These are phyloP conservation scores for Phyllosticta citrichinensis DNA, from an alignment of 2,329 filamentous ascomycete species.

Conservation along the genomic window DNA sequence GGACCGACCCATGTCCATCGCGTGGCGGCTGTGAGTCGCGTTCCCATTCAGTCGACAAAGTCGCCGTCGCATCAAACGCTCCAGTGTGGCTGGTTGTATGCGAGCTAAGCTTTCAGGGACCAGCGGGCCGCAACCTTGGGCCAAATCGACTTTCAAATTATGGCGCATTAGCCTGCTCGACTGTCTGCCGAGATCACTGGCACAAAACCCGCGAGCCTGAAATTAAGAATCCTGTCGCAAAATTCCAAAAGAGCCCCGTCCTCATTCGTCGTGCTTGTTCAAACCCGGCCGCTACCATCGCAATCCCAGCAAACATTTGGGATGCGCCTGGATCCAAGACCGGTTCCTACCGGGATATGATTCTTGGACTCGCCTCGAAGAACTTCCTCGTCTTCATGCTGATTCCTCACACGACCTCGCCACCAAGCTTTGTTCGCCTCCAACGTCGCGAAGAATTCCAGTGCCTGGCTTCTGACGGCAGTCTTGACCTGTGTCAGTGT, in stretches of 20 bases:
- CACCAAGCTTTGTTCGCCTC: background rate
- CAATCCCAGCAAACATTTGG: background rate
- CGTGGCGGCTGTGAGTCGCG: background rate
- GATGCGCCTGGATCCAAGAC: background rate
- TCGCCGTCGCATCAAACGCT: background rate
- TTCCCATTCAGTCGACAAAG: background rate
- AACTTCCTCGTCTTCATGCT: background rate
- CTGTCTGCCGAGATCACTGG: background rate
- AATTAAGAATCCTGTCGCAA: background rate
- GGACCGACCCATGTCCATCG: background rate
- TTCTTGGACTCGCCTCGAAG: background rate
- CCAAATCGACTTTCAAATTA: background rate
- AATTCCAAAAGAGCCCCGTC: background rate
- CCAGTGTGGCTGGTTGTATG: background rate
- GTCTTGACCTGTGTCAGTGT: background rate
- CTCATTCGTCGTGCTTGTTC: background rate
- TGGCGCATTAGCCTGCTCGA: background rate
- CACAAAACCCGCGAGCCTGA: background rate
- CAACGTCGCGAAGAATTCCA: background rate
- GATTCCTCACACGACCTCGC: background rate
- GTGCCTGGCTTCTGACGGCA: background rate
- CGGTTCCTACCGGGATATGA: background rate
- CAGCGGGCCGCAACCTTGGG: background rate
- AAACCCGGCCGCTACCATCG: background rate
- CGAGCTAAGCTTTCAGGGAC: background rate